phyloP scores from a whole-genome alignment of 805 yeast genomes.

The Candida berthetii region DNA sequence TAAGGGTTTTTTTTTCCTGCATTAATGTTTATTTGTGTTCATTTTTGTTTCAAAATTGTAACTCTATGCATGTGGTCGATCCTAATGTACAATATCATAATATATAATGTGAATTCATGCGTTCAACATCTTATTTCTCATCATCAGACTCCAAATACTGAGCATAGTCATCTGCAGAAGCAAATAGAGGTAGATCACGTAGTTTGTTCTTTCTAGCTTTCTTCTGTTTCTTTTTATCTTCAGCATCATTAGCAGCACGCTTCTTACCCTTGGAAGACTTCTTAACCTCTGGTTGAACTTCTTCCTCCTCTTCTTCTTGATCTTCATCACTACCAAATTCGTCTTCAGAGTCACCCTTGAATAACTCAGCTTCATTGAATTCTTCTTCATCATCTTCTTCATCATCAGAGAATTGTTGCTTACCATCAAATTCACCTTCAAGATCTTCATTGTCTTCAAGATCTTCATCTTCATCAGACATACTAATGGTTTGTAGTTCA shows the following conservation, averaged over 20 bases:
- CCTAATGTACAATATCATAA: background rate
- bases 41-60: too few relatives aligned
- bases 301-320: slow-evolving; percentile 23
- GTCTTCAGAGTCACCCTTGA: slow-evolving; percentile 29
- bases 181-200: slow-evolving; percentile 75
- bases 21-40: too few relatives aligned
- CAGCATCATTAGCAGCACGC: slow-evolving; percentile 18
- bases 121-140: slow-evolving; percentile 21
- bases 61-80: too few relatives aligned
- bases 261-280: slow-evolving; percentile 21
- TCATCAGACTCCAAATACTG: slow-evolving; percentile 57
- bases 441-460: slow-evolving; percentile 16
- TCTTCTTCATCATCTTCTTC: slow-evolving; percentile 30
- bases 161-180: slow-evolving; percentile 83
- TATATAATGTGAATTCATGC: too few relatives aligned
- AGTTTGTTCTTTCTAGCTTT: slow-evolving; percentile 47
- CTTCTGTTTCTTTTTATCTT: slow-evolving; percentile 12
- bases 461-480: slow-evolving; percentile 22
- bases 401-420: slow-evolving; percentile 25
- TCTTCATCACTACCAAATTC: slow-evolving; percentile 32
- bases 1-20: too few relatives aligned
- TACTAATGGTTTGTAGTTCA: slow-evolving; percentile 30
- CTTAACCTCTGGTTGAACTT: slow-evolving; percentile 14
- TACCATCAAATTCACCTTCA: slow-evolving; percentile 21
- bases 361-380: slow-evolving; percentile 29